Percentiles rank a stretch among this genome's conserved stretches.
phyloP scores from a whole-genome alignment of 2,329 filamentous ascomycete species.

The Cylindrodendrum hubeiense region DNA sequence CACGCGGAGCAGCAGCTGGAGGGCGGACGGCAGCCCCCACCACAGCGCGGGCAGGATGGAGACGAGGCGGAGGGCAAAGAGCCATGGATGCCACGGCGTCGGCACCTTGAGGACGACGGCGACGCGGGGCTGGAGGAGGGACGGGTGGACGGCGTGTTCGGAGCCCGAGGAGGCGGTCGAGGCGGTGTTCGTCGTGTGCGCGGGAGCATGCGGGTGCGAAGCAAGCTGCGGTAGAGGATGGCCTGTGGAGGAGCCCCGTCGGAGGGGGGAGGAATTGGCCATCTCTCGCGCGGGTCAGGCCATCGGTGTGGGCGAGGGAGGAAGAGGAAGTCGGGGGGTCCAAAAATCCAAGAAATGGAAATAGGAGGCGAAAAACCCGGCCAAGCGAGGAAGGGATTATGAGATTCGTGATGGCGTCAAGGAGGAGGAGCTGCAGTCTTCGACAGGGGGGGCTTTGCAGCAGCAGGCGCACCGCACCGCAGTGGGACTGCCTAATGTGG shows the following conservation, averaged over 20 bases:
- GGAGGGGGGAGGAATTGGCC: conserved; percentile 42
- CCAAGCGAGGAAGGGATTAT: background rate
- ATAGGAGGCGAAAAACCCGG: background rate
- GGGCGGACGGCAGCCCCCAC: conserved; percentile 77
- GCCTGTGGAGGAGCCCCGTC: conserved; percentile 42
- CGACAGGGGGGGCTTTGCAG: background rate
- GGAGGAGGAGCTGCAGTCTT: background rate
- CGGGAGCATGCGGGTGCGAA: background rate
- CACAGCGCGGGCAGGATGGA: conserved; percentile 78
- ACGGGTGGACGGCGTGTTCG: conserved; percentile 42
- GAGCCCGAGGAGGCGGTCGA: background rate
- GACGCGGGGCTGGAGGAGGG: conserved; percentile 79
- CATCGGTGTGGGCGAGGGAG: conserved; percentile 30
- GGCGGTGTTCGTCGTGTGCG: background rate
- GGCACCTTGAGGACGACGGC: conserved; percentile 83
- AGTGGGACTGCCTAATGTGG: background rate
- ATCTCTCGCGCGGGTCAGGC: conserved; percentile 42
- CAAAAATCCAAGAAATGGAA: background rate
- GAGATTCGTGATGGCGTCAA: conserved; percentile 23
- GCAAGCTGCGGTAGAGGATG: conserved; percentile 30
- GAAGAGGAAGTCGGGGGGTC: background rate
- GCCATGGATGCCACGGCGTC: conserved; percentile 77
- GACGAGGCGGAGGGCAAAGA: conserved; percentile 79
- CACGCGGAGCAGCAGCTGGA: conserved; percentile 76
- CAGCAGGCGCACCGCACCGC: background rate